A percentile compares a stretch with the other conserved stretches of the same genome.
phyloP scores from a whole-genome alignment of 225 moss, liverwort and hornwort species.

The Takakia lepidozioides region DNA sequence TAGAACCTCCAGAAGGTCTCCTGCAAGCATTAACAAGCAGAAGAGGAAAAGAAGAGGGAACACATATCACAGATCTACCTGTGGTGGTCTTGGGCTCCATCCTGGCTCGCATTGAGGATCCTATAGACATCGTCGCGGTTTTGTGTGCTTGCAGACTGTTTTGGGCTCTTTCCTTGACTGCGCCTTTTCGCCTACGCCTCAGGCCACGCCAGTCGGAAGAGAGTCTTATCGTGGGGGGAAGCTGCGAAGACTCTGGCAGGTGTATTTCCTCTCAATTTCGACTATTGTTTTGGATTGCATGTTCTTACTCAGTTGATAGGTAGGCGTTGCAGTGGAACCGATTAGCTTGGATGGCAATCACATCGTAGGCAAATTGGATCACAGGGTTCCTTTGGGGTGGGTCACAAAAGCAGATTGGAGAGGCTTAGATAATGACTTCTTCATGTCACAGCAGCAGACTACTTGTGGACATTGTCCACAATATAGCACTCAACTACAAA shows the following conservation, averaged over 20 bases:
- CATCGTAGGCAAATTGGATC: too few relatives aligned
- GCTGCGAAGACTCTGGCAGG: constrained; percentile 33
- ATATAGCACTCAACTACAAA: too few relatives aligned
- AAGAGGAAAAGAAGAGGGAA: constrained; percentile 18
- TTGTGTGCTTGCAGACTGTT: constrained; percentile 60
- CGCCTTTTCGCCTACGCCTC: constrained; percentile 63
- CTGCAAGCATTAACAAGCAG: constrained; percentile 17
- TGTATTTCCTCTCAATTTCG: too few relatives aligned
- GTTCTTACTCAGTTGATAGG: too few relatives aligned
- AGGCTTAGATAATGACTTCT: too few relatives aligned
- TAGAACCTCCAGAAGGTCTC: constrained; percentile 26
- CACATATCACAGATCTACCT: constrained; percentile 67
- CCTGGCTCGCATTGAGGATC: constrained; percentile 48
- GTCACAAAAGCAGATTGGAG: too few relatives aligned
- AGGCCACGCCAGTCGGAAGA: constrained; percentile 38
- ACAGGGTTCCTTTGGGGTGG: too few relatives aligned
- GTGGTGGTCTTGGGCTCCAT: constrained; percentile 53
- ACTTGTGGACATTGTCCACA: too few relatives aligned
- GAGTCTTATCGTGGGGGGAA: constrained; percentile 13
- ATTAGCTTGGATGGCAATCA: too few relatives aligned
- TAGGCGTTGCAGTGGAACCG: too few relatives aligned
- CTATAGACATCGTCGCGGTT: constrained; percentile 59
- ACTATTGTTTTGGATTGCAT: too few relatives aligned
- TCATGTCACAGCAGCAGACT: too few relatives aligned
- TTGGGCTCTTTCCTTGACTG: constrained; percentile 40